These are phyloP conservation scores for Penicillium herquei DNA, from an alignment of 495 filamentous ascomycete species.

Conservation along the genomic window DNA sequence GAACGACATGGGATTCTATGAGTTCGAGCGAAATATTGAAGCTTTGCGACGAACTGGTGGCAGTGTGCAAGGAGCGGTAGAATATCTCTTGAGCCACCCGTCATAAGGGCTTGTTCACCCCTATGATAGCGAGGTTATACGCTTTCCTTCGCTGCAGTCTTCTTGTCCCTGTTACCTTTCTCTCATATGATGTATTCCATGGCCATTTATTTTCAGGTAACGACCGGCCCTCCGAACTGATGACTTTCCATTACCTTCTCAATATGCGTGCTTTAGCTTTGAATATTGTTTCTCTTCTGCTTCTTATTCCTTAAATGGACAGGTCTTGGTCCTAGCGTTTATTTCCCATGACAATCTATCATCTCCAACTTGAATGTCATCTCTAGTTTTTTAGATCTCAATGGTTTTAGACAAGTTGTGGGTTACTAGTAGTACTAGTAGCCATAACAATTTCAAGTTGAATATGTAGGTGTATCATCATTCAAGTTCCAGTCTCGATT, in stretches of 20 bases:
- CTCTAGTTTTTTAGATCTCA: not conserved
- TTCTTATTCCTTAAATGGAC: not conserved
- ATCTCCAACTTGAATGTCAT: constrained; percentile 1
- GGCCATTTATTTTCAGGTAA: constrained; percentile 13
- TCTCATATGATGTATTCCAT: constrained; percentile 20
- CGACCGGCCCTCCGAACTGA: constrained; percentile 11
- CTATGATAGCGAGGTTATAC: no score
- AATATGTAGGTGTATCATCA: no score
- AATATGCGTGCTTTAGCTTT: constrained; percentile 8
- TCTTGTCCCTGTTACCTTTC: not conserved
- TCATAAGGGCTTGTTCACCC: constrained; percentile 17
- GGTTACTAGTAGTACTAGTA: not conserved
- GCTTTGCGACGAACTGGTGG: constrained; percentile 87
- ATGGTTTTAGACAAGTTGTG: not conserved
- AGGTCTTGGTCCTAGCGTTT: constrained; percentile 8
- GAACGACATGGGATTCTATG: constrained; percentile 99
- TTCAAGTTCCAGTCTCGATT: no score
- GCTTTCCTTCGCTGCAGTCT: not conserved
- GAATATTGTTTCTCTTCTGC: constrained; percentile 4
- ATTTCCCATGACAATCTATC: not conserved
- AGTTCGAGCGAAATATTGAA: constrained; percentile 90
- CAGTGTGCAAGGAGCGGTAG: constrained; percentile 92
- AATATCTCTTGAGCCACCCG: constrained; percentile 57
- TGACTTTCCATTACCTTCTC: constrained; percentile 15
- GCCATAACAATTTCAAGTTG: no score